These are phyloP conservation scores for Paspalum notatum DNA, from an alignment of 176 grass and related monocot species.

Conservation along the genomic window DNA sequence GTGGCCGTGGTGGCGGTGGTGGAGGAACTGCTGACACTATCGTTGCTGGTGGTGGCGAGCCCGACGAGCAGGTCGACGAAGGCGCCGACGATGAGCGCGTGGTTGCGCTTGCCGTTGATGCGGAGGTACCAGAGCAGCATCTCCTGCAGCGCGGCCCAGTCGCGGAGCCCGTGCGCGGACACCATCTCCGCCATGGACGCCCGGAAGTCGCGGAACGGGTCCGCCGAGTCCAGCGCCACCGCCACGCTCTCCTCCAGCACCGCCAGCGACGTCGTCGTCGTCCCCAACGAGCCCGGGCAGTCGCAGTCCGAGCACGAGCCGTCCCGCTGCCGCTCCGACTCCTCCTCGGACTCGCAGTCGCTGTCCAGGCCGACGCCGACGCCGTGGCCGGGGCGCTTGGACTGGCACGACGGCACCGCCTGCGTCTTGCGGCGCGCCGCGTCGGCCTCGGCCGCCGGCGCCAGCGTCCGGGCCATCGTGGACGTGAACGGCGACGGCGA, in stretches of 20 bases:
- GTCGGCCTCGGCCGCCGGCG: not conserved
- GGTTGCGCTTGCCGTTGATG: conserved; percentile 82
- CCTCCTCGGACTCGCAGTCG: no score
- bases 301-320: no score
- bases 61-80: conserved; percentile 82
- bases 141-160: conserved; percentile 68
- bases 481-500: not conserved
- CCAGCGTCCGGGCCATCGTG: not conserved
- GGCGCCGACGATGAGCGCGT: conserved; percentile 75
- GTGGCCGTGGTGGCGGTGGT: conserved; percentile 21
- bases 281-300: no score
- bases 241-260: conserved; percentile 82
- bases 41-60: conserved; percentile 26
- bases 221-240: conserved; percentile 82
- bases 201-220: conserved; percentile 82
- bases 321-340: no score
- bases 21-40: not conserved
- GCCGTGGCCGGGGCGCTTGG: no score
- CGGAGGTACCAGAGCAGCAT: conserved; percentile 82
- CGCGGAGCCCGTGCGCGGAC: conserved; percentile 60
- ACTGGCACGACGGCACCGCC: not conserved
- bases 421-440: not conserved
- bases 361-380: no score
- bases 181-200: conserved; percentile 98
- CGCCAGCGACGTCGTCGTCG: not conserved